A percentile compares a stretch with the other conserved stretches of the same genome.
These are phyloP conservation scores for Neophaeococcomyces aloes DNA, from an alignment of 2,329 filamentous ascomycete genomes.

Conservation along the genomic window DNA sequence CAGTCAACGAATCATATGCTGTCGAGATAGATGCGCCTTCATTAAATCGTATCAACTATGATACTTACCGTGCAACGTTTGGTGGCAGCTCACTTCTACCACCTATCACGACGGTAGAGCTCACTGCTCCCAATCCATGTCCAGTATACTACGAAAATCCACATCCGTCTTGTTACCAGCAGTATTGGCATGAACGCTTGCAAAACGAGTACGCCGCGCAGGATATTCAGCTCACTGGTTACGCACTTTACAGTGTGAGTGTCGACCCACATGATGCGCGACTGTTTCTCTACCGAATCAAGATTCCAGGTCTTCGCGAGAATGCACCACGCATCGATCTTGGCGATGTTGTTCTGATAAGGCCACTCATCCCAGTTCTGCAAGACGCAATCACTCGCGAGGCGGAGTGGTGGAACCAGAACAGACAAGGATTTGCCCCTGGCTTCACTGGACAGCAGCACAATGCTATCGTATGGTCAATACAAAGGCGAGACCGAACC, in stretches of 20 bases:
- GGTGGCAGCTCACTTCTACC: slow-evolving; percentile 15
- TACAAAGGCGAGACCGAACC: slow-evolving; percentile 17
- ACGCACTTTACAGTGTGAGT: slow-evolving; percentile 17
- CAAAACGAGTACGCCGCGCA: slow-evolving; percentile 7
- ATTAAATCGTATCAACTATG: slow-evolving; percentile 18
- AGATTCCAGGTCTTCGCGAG: slow-evolving; percentile 23
- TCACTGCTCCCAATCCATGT: slow-evolving; percentile 11
- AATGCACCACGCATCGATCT: slow-evolving; percentile 19
- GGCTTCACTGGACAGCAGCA: slow-evolving; percentile 22
- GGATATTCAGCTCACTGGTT: background rate
- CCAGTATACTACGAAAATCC: slow-evolving; percentile 11
- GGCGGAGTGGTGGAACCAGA: slow-evolving; percentile 9
- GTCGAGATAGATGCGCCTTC: slow-evolving; percentile 12
- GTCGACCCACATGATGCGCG: slow-evolving; percentile 11
- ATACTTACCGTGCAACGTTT: slow-evolving; percentile 18
- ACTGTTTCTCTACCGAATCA: slow-evolving; percentile 17
- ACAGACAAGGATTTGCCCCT: slow-evolving; percentile 17
- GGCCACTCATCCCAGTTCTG: slow-evolving; percentile 20
- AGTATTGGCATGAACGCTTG: slow-evolving; percentile 22
- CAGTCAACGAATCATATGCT: slow-evolving; percentile 23
- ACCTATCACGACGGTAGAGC: slow-evolving; percentile 10
- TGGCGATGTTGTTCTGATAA: slow-evolving; percentile 22
- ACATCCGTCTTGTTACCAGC: slow-evolving; percentile 12
- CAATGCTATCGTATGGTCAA: slow-evolving; percentile 20
- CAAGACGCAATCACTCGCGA: slow-evolving; percentile 3